A percentile compares a stretch with the other conserved stretches of the same genome.
Conservation (phyloP, 805 yeast genomes). For the Saturnispora quitensis region DNA sequence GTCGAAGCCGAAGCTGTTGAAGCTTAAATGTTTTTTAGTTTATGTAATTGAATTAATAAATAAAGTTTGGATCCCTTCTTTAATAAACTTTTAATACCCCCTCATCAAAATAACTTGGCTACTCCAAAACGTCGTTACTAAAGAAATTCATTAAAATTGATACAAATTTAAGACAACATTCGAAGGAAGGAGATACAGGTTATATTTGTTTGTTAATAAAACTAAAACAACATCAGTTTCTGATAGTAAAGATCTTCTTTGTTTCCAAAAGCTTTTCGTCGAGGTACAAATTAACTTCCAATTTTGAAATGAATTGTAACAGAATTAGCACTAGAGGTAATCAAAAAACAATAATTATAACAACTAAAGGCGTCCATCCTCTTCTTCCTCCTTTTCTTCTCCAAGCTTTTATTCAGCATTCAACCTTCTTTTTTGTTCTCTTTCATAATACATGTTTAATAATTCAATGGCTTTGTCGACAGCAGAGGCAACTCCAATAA, state of each 20-base stretch:
- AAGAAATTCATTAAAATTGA: background rate
- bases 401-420: constrained; percentile 7
- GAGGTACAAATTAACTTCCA: background rate
- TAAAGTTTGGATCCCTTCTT: background rate
- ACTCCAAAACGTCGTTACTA: background rate
- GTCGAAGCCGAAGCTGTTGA: constrained; percentile 26
- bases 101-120: background rate
- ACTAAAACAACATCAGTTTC: background rate
- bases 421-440: constrained; percentile 36
- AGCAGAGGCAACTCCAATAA: constrained; percentile 49
- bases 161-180: background rate
- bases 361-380: background rate
- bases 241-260: background rate
- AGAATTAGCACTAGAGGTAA: constrained; percentile 1
- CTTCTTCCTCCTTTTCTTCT: background rate
- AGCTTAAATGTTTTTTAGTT: constrained; percentile 14
- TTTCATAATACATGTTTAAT: constrained; percentile 48
- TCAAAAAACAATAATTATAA: background rate
- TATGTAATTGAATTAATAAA: background rate
- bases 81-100: constrained; percentile 1
- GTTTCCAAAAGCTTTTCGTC: no score
- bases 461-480: constrained; percentile 49
- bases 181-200: background rate
- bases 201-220: background rate
- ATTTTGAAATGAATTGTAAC: background rate